phyloP scores from a whole-genome alignment of 768 basidiomycete species.

The Lactarius akahatsu region DNA sequence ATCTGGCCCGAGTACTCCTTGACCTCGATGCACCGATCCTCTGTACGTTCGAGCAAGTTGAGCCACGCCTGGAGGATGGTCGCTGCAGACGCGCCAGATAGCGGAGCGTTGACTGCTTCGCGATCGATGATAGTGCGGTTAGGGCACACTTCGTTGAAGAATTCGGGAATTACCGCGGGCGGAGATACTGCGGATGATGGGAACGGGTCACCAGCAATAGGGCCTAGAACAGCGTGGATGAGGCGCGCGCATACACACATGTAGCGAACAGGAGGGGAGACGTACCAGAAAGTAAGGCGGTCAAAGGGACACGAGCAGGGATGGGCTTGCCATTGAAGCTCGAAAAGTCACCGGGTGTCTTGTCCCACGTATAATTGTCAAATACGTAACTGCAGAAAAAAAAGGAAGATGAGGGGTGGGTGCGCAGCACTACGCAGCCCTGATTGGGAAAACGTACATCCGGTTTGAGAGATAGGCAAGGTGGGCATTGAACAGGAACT shows the following conservation, averaged over 20 bases:
- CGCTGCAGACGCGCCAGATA: slow-evolving; percentile 32
- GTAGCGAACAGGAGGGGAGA: not conserved
- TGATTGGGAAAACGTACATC: slow-evolving; percentile 41
- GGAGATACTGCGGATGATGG: slow-evolving; percentile 36
- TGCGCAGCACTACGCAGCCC: not conserved
- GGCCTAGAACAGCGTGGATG: slow-evolving; percentile 33
- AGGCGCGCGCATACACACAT: not conserved
- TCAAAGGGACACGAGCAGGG: slow-evolving; percentile 54
- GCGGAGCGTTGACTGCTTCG: slow-evolving; percentile 35
- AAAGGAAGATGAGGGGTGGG: not conserved
- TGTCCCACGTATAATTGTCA: slow-evolving; percentile 58
- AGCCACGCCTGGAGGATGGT: slow-evolving; percentile 42
- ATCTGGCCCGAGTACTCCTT: slow-evolving; percentile 37
- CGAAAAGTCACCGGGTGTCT: slow-evolving; percentile 39
- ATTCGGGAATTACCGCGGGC: slow-evolving; percentile 39
- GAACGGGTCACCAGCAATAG: slow-evolving; percentile 44
- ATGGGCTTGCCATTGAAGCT: slow-evolving; percentile 50
- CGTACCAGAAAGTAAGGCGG: slow-evolving; percentile 51
- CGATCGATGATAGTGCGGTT: slow-evolving; percentile 37
- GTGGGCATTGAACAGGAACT: slow-evolving; percentile 51
- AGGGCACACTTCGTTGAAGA: slow-evolving; percentile 45
- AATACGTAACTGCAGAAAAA: slow-evolving; percentile 44
- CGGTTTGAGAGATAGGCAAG: slow-evolving; percentile 48
- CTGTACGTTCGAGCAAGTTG: slow-evolving; percentile 36
- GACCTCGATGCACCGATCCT: slow-evolving; percentile 45